These are phyloP conservation scores for Gymnopilus dilepis DNA, from an alignment of 768 basidiomycete species.

Conservation along the genomic window DNA sequence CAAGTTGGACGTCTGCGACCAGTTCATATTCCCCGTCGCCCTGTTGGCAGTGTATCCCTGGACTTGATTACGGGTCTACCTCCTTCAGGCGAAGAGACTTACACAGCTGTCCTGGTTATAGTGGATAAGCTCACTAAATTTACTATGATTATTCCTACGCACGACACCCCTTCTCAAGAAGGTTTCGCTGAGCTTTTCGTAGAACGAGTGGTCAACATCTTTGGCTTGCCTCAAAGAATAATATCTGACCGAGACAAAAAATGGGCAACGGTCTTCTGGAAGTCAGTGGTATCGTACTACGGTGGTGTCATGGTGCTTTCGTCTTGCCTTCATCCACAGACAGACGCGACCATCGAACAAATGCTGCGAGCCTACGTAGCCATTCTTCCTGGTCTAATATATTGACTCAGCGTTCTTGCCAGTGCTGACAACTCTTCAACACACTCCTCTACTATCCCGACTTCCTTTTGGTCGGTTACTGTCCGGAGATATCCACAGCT, in stretches of 20 bases:
- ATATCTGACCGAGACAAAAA: conserved; percentile 26
- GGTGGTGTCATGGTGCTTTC: conserved; percentile 31
- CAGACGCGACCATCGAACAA: background rate
- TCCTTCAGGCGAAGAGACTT: conserved; percentile 17
- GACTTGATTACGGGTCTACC: conserved; percentile 31
- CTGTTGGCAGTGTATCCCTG: conserved; percentile 24
- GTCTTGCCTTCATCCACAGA: conserved; percentile 38
- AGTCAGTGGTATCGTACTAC: conserved; percentile 24
- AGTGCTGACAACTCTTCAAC: conserved; percentile 7
- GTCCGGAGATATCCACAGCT: background rate
- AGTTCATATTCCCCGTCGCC: conserved; percentile 23
- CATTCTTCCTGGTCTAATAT: background rate
- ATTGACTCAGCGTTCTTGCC: conserved; percentile 3
- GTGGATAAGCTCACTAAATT: conserved; percentile 32
- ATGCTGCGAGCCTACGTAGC: conserved; percentile 15
- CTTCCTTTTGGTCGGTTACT: conserved; percentile 2
- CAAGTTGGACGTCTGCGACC: too few species aligned
- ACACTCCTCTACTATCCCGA: conserved; percentile 10
- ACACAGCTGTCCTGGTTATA: conserved; percentile 26
- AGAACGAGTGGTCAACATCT: conserved; percentile 26
- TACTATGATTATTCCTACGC: conserved; percentile 23
- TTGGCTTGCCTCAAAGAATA: conserved; percentile 26
- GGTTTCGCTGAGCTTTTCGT: conserved; percentile 32
- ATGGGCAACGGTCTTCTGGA: conserved; percentile 35
- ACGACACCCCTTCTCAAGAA: conserved; percentile 20